Evolutionary conservation across 2,329 filamentous ascomycete genomes (phyloP), one percentile per base, ranked within the genome.

Genomic region (Ophiostoma triangulosporum): DNA sequence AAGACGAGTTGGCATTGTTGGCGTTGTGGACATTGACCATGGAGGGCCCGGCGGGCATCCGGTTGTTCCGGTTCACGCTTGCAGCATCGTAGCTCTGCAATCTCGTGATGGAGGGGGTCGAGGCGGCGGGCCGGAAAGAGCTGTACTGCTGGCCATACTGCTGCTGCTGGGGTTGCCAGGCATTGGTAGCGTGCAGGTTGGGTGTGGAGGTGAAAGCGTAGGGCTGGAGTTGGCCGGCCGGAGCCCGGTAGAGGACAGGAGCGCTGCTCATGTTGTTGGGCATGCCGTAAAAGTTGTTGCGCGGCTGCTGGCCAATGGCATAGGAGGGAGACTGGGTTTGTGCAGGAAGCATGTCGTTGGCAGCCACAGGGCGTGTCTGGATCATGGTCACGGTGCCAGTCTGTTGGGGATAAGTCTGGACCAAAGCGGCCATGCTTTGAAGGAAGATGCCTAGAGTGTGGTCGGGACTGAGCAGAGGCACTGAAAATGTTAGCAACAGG

Each of bases 401-500:
- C 69, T 88, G 84, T 71, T 87, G 83, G 63, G 86, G 80, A 66
- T 86, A 86, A 57, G 84, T 81, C 72, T 91, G 87, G 64, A 90
- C 84, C 74, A 91, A 76, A 69, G 86, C 85, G 74, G 86, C 86
- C 87, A 93, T 91, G 68, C 66, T 84, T 17, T 29, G 22, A 46
- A 6, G 43, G 8, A n/a, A 9, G 22, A 3, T 33, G 4, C 31
- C 4, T 8, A 20, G 3, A 12, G 20, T 46, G 15, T 12, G 26
- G 17, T 9, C 6, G 36, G 36, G 11, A 29, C 14, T 29, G 43
- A 46, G 43, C 26, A 29, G n/a, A 15, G 4, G 43, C 24, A 46
- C 43, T 46, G 43, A 29, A 9, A 17, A 17, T 17, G 43, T 46
- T 17, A 46, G 43, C 9, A 31, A 4, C 6, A 11, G 7, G 26